phyloP scores from a whole-genome alignment of 1,284 basidiomycete species.

The Sparassis latifolia region DNA sequence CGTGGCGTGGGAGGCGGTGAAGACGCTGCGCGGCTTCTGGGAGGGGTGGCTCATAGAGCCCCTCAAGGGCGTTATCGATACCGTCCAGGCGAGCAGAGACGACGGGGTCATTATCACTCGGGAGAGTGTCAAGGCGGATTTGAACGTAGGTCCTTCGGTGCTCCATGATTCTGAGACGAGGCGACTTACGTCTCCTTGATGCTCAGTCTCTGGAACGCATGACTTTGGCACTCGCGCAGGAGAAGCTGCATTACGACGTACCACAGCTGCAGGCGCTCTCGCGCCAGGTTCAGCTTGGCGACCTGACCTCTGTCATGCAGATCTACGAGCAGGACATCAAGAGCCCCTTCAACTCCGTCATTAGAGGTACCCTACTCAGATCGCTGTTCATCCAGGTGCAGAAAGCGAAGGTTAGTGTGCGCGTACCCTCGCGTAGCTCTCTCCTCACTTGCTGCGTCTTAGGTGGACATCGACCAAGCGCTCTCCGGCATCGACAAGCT shows the following conservation, averaged over 20 bases:
- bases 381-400: conserved; percentile 92
- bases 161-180: not conserved
- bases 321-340: conserved; percentile 93
- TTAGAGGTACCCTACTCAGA: conserved; percentile 80
- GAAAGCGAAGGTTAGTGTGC: conserved; percentile 78
- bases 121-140: conserved; percentile 75
- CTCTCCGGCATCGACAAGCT: conserved; percentile 87
- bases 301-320: conserved; percentile 83
- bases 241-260: conserved; percentile 63
- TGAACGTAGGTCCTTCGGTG: conserved; percentile 47
- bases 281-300: conserved; percentile 68
- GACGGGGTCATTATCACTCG: conserved; percentile 69
- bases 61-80: conserved; percentile 75
- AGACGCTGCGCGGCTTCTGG: conserved; percentile 75
- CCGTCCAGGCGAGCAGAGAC: conserved; percentile 73
- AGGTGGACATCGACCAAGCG: conserved; percentile 90
- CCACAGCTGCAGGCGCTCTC: conserved; percentile 63
- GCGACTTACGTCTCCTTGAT: not conserved
- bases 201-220: conserved; percentile 85
- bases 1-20: conserved; percentile 54
- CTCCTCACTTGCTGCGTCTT: not conserved
- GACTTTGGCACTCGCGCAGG: conserved; percentile 80
- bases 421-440: too few species aligned
- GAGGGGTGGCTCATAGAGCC: conserved; percentile 87
- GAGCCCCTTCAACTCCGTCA: conserved; percentile 74